Base-by-base conservation (phyloP, 352 stramenopile genomes). In the Thalassiosira mediterranea region DNA sequence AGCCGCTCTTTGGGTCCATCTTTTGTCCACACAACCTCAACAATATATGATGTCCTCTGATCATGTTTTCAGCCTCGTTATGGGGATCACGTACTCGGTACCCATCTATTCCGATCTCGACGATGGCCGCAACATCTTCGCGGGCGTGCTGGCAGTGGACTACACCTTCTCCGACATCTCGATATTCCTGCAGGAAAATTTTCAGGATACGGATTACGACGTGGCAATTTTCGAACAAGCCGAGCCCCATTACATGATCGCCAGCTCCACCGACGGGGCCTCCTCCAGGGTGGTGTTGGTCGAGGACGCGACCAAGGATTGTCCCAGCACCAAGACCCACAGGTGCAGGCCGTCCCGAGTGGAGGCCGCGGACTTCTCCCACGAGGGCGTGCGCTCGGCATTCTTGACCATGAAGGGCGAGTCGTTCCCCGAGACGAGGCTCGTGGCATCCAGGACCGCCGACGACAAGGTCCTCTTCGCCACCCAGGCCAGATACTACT, bases 61-160 rank as follows among this genome's bases (percentile, higher is more conserved):
- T 51, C 42, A 5, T 51, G 10, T 13, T 5, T 15, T 63, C 8
- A 61, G 42, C 25, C 38, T 19, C 2, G 37, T 58, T 49, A 67
- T 86, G 29, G 78, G 78, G n/a, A 76, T 86, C n/a, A 83, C 72
- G 0, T 80, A 66, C 31, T 42, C 61, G n/a, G 7, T 68, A 5
- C 78, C 78, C 4, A 61, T 86, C 10, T 86, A 83, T 37, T 56
- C 21, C 17, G 57, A 26, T 3, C 34, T 73, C 26, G 56, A 63
- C n/a, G 34, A 54, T n/a, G 72, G 72, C 11, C 29, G 26, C 3
- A 69, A 72, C 19, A 49, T 83, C 0, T 86, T 86, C 72, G 34
- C 19, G 19, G 78, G 78, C 15, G 78, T 83, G 3, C 29, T 86
- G 15, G 66, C 66, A 37, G 31, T 81, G 37, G 78, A 86, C 54